Evolutionary conservation across 176 grass and related monocot genomes (phyloP).

Genomic region (Ananas comosus): DNA sequence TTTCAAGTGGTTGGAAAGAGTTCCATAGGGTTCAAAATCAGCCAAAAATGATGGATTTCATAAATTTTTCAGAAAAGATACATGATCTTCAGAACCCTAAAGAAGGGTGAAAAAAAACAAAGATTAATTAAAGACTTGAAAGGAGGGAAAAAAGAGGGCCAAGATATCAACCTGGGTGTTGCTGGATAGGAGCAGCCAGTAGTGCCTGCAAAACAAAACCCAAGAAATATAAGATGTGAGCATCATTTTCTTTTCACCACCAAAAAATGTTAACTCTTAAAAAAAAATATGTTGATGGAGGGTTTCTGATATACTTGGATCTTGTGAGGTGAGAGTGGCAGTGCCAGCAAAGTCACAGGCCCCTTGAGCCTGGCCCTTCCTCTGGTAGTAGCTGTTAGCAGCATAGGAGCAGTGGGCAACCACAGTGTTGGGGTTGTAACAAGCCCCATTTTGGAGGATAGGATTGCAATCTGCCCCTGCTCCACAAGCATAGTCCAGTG

Average conservation of each 20-base stretch:
- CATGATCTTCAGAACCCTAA: too few species aligned
- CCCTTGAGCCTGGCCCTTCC: conserved; percentile 25
- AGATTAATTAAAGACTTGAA: too few species aligned
- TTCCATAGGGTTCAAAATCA: too few species aligned
- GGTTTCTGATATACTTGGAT: conserved; percentile 37
- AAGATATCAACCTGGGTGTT: conserved; percentile 8
- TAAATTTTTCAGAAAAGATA: too few species aligned
- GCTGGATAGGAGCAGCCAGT: conserved; percentile 21
- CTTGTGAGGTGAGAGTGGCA: conserved; percentile 25
- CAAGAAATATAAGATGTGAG: not conserved
- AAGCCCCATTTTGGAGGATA: conserved; percentile 31
- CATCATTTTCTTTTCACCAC: too few species aligned
- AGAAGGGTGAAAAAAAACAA: not conserved
- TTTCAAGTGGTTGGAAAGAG: too few species aligned
- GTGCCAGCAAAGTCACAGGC: conserved; percentile 64
- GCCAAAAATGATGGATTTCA: too few species aligned
- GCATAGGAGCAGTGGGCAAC: conserved; percentile 51
- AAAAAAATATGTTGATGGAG: not conserved
- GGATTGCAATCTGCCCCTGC: conserved; percentile 52
- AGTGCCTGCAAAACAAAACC: conserved; percentile 3
- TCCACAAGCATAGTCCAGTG: conserved; percentile 57
- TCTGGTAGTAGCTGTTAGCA: conserved; percentile 78
- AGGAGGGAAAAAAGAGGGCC: not conserved
- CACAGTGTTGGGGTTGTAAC: conserved; percentile 39
- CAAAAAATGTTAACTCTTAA: not conserved